Evolutionary conservation across 352 stramenopile species (phyloP).

Genomic region (Globisporangium yorkense): DNA sequence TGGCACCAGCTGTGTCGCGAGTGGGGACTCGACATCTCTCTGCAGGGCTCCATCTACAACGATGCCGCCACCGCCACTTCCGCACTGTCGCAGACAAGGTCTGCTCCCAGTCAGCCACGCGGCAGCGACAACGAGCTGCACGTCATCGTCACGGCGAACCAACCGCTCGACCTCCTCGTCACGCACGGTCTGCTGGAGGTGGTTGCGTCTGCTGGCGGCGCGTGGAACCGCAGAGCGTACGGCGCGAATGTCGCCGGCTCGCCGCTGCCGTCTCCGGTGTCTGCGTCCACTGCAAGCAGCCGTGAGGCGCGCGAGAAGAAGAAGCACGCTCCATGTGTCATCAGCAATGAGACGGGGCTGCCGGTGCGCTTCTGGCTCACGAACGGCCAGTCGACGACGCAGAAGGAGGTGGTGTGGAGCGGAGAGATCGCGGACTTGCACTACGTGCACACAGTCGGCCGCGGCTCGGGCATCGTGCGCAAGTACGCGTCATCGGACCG

Average conservation of each 20-base stretch:
- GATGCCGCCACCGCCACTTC: not conserved
- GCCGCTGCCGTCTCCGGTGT: slow-evolving; percentile 12
- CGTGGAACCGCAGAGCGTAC: slow-evolving; percentile 45
- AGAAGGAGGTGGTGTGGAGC: slow-evolving; percentile 29
- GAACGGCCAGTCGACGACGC: slow-evolving; percentile 31
- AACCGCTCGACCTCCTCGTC: slow-evolving; percentile 66
- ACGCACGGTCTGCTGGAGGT: slow-evolving; percentile 78
- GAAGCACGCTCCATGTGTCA: slow-evolving; percentile 65
- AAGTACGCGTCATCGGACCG: slow-evolving; percentile 62
- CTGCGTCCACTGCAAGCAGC: slow-evolving; percentile 5
- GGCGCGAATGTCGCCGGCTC: slow-evolving; percentile 4
- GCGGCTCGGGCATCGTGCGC: slow-evolving; percentile 60
- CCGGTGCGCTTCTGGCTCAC: slow-evolving; percentile 67
- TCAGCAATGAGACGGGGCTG: slow-evolving; percentile 74
- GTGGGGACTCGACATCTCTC: slow-evolving; percentile 62
- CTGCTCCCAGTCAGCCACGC: not conserved
- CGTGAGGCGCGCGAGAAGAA: slow-evolving; percentile 21
- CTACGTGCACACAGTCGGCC: slow-evolving; percentile 53
- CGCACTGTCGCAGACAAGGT: not conserved
- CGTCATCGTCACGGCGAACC: slow-evolving; percentile 61
- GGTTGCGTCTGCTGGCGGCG: slow-evolving; percentile 63
- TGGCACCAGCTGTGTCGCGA: slow-evolving; percentile 82
- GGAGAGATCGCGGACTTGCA: slow-evolving; percentile 51
- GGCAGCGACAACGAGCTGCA: slow-evolving; percentile 59
- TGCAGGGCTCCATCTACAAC: slow-evolving; percentile 42